A percentile compares a stretch with the other conserved stretches of the same genome.
Evolutionary conservation across 176 grass and related monocot genomes (phyloP).

Genomic region (Zoysia pacifica): DNA sequence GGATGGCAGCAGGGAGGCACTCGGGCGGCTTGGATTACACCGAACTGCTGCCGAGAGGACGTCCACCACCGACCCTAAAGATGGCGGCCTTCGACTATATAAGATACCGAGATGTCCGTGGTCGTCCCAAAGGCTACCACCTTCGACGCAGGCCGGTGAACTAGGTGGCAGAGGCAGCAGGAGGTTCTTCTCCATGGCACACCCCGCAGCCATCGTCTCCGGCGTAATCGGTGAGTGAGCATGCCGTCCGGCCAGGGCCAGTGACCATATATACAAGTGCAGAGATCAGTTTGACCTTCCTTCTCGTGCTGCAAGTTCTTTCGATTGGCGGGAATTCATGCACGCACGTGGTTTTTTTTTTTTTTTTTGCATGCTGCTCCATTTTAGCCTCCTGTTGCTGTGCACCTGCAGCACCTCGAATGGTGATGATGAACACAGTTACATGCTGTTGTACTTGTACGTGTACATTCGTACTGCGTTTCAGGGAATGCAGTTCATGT

Average conservation of each 20-base stretch:
- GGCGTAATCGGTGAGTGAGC: conserved; percentile 36
- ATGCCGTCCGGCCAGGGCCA: background rate
- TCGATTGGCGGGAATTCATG: background rate
- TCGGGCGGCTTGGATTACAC: background rate
- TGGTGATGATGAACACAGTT: background rate
- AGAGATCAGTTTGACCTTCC: background rate
- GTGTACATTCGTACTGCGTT: too few species aligned
- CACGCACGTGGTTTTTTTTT: background rate
- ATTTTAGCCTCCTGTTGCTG: background rate
- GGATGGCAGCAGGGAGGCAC: too few species aligned
- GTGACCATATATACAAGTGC: background rate
- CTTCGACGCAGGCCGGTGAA: background rate
- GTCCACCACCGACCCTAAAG: too few species aligned
- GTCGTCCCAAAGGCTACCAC: background rate
- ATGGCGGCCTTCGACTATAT: background rate
- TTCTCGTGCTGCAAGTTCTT: background rate
- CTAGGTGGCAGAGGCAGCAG: background rate
- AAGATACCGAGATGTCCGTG: background rate
- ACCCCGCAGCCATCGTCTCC: conserved; percentile 43
- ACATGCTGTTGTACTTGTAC: background rate
- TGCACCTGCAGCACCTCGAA: background rate
- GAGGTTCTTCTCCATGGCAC: conserved; percentile 42
- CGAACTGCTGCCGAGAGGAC: background rate
- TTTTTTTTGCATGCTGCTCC: background rate
- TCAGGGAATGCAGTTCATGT: too few species aligned